phyloP scores from a whole-genome alignment of 2,329 filamentous ascomycete genomes.

The Sclerotinia trifoliorum region DNA sequence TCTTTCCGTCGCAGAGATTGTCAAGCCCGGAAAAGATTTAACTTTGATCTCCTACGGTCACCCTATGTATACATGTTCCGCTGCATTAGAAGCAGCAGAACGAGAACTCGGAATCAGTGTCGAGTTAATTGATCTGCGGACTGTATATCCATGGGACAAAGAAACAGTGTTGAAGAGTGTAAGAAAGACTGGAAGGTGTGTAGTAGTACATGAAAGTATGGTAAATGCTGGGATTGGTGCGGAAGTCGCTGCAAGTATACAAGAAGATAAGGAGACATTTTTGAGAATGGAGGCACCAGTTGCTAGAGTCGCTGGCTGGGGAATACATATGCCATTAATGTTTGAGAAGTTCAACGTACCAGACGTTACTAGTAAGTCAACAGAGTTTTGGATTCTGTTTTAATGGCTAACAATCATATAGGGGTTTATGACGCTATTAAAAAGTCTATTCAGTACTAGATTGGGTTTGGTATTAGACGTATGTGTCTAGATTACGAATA shows the following conservation, averaged over 20 bases:
- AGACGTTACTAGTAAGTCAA: slow-evolving; percentile 64
- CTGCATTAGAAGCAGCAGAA: slow-evolving; percentile 65
- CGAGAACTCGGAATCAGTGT: slow-evolving; percentile 64
- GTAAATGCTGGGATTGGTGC: slow-evolving; percentile 71
- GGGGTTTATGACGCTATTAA: slow-evolving; percentile 42
- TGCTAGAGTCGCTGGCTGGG: slow-evolving; percentile 68
- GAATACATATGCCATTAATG: slow-evolving; percentile 63
- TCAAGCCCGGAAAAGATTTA: slow-evolving; percentile 64
- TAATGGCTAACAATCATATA: slow-evolving; percentile 28
- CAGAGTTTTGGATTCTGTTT: neutral
- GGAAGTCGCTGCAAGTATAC: slow-evolving; percentile 69
- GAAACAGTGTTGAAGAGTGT: slow-evolving; percentile 65
- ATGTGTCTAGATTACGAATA: neutral
- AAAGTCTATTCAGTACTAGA: slow-evolving; percentile 37
- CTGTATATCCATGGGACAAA: slow-evolving; percentile 72
- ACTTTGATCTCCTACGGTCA: slow-evolving; percentile 71
- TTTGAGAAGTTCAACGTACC: slow-evolving; percentile 67
- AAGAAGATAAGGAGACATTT: slow-evolving; percentile 61
- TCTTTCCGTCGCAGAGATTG: slow-evolving; percentile 65
- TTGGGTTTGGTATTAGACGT: neutral
- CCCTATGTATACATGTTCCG: slow-evolving; percentile 65
- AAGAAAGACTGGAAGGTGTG: slow-evolving; percentile 65
- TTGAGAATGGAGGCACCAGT: slow-evolving; percentile 68
- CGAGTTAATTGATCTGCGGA: slow-evolving; percentile 69
- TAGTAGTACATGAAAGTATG: slow-evolving; percentile 75